Conservation (phyloP, 495 filamentous ascomycete genomes). For the Ramalina peruviana region DNA sequence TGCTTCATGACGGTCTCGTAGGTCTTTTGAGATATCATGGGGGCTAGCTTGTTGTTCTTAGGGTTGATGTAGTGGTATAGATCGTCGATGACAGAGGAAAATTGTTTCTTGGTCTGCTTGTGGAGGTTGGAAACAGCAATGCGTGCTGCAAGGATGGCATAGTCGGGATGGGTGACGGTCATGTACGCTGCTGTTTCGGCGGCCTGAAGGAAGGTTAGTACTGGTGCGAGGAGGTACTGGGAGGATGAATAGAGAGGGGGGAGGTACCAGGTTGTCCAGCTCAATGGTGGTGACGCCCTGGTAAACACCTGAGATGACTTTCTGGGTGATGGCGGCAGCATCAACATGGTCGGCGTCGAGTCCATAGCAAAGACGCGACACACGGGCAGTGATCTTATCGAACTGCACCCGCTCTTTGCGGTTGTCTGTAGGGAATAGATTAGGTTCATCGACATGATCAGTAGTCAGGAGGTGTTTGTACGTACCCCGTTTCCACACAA, state of each 20-base stretch:
- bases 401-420: constrained; percentile 99
- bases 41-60: constrained; percentile 68
- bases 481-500: too few relatives aligned
- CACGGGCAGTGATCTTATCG: constrained; percentile 98
- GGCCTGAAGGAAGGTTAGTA: constrained; percentile 41
- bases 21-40: constrained; percentile 83
- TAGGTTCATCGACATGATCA: too few relatives aligned
- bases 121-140: constrained; percentile 98
- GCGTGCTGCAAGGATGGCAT: constrained; percentile 94
- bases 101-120: constrained; percentile 99
- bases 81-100: constrained; percentile 82
- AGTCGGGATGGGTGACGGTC: constrained; percentile 98
- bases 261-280: constrained; percentile 77
- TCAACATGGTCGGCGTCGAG: constrained; percentile 94
- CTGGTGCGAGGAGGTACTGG: background rate
- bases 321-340: constrained; percentile 94
- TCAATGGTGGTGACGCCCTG: constrained; percentile 93
- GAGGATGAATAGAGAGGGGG: background rate
- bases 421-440: constrained; percentile 49
- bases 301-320: constrained; percentile 98
- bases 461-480: too few relatives aligned
- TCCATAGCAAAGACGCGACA: constrained; percentile 93
- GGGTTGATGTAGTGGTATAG: constrained; percentile 95
- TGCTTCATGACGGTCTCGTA: constrained; percentile 91
- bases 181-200: constrained; percentile 99